A percentile compares a stretch with the other conserved stretches of the same genome.
Evolutionary conservation across 176 grass and related monocot genomes (phyloP).

Genomic region (Rhipidocladum racemiflorum): DNA sequence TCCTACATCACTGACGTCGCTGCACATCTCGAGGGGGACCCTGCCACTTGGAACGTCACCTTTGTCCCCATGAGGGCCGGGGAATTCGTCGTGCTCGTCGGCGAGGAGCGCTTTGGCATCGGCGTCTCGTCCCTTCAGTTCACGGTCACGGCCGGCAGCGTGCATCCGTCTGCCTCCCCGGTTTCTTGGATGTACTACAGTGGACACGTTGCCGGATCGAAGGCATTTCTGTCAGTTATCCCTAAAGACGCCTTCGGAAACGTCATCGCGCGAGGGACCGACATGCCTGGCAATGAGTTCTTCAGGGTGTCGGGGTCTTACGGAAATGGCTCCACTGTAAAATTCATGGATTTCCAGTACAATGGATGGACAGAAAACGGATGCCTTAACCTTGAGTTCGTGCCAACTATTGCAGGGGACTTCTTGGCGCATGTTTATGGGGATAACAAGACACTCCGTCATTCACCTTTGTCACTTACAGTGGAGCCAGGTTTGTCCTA

Average conservation of each 20-base stretch:
- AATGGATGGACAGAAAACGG: slow-evolving; percentile 56
- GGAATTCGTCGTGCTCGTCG: slow-evolving; percentile 38
- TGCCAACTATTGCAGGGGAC: slow-evolving; percentile 33
- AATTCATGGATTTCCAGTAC: slow-evolving; percentile 39
- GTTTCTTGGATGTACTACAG: slow-evolving; percentile 34
- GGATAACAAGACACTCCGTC: slow-evolving; percentile 40
- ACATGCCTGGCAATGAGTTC: slow-evolving; percentile 15
- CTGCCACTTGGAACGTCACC: slow-evolving; percentile 44
- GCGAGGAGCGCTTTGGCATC: slow-evolving; percentile 43
- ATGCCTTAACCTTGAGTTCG: slow-evolving; percentile 59
- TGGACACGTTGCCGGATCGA: slow-evolving; percentile 39
- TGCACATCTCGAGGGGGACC: slow-evolving; percentile 28
- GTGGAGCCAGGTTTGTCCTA: slow-evolving; percentile 61
- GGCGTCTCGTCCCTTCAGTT: slow-evolving; percentile 43
- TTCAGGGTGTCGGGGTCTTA: slow-evolving; percentile 40
- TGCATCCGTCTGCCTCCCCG: slow-evolving; percentile 53
- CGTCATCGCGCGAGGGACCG: slow-evolving; percentile 9
- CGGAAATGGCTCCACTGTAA: slow-evolving; percentile 36
- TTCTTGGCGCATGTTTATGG: slow-evolving; percentile 53
- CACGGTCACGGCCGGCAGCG: slow-evolving; percentile 44
- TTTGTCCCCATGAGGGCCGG: slow-evolving; percentile 52
- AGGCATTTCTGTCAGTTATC: slow-evolving; percentile 39
- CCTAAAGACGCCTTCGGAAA: slow-evolving; percentile 71
- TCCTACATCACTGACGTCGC: slow-evolving; percentile 47
- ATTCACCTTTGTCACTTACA: slow-evolving; percentile 49